Evolutionary conservation across 345 rosid genomes (phyloP).

Genomic region (Populus nigra): DNA sequence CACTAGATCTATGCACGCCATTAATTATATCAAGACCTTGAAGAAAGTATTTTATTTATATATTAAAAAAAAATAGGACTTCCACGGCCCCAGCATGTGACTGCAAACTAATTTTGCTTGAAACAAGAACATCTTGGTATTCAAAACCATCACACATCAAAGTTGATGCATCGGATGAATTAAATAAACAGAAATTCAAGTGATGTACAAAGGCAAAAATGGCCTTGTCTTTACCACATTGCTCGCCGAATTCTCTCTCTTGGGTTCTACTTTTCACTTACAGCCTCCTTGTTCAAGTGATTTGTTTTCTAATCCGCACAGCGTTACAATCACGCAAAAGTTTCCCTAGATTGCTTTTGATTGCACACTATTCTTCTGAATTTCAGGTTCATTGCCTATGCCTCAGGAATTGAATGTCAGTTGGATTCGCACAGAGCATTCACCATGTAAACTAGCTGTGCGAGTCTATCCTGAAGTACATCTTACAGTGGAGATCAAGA

Average conservation of each 20-base stretch:
- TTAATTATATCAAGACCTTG: no score
- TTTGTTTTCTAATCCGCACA: not conserved
- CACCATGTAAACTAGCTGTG: not conserved
- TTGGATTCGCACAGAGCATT: not conserved
- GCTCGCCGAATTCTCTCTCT: constrained; percentile 10
- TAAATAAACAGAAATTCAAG: not conserved
- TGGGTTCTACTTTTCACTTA: constrained; percentile 25
- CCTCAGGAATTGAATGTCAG: not conserved
- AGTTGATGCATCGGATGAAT: not conserved
- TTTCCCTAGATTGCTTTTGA: not conserved
- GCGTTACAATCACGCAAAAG: not conserved
- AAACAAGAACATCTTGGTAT: not conserved
- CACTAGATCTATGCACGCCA: no score
- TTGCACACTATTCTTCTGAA: not conserved
- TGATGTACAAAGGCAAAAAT: no score
- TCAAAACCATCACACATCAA: no score
- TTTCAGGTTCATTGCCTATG: not conserved
- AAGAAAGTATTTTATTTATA: not conserved
- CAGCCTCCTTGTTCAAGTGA: constrained; percentile 25
- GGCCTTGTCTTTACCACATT: not conserved
- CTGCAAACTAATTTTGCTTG: not conserved
- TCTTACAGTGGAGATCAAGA: no score
- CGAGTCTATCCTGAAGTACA: no score
- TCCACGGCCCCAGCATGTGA: constrained; percentile 18
- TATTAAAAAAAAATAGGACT: not conserved